These are phyloP conservation scores for Aspergillus alliaceus DNA, from an alignment of 2,329 filamentous ascomycete genomes.

Conservation along the genomic window DNA sequence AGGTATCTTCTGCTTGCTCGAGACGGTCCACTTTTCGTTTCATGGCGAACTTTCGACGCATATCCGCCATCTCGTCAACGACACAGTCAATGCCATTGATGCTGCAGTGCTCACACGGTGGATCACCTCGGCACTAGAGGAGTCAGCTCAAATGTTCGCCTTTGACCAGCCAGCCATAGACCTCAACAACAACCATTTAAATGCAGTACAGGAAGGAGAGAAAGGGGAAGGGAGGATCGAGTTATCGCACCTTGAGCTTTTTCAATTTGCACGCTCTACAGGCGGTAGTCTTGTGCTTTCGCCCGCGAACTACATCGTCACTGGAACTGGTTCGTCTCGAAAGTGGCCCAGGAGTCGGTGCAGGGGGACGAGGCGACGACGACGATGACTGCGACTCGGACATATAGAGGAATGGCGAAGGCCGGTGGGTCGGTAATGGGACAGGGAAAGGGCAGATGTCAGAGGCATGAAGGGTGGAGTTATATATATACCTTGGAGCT, in stretches of 20 bases:
- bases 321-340: slow-evolving; percentile 4
- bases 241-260: slow-evolving; percentile 23
- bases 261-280: slow-evolving; percentile 23
- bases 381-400: slow-evolving; percentile 16
- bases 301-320: slow-evolving; percentile 12
- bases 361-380: slow-evolving; percentile 15
- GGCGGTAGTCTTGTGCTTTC: slow-evolving; percentile 26
- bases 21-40: slow-evolving; percentile 24
- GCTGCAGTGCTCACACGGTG: slow-evolving; percentile 29
- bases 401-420: slow-evolving; percentile 9
- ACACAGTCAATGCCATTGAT: slow-evolving; percentile 25
- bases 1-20: slow-evolving; percentile 16
- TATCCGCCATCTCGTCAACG: slow-evolving; percentile 28
- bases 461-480: not conserved
- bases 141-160: not conserved
- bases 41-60: slow-evolving; percentile 27
- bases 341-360: slow-evolving; percentile 13
- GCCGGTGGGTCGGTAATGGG: not conserved
- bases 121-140: slow-evolving; percentile 26
- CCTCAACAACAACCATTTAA: too few relatives aligned
- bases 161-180: not conserved
- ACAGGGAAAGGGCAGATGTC: not conserved
- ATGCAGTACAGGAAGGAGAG: too few relatives aligned
- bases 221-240: not conserved
- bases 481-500: not conserved